phyloP scores from a whole-genome alignment of 495 filamentous ascomycete species.

The Corynascus novoguineensis region DNA sequence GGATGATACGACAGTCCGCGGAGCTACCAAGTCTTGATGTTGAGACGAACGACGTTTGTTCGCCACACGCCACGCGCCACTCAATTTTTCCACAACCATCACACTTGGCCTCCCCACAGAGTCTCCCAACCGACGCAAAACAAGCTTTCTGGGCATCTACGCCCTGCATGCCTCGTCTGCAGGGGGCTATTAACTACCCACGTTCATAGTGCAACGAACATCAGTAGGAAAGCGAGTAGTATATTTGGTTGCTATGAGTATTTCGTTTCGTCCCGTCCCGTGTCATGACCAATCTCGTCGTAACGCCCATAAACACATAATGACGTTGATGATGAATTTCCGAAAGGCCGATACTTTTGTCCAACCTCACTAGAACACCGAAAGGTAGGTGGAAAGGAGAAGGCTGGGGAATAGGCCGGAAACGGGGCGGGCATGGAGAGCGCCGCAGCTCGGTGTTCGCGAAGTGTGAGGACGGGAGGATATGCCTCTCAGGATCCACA shows the following conservation, averaged over 20 bases:
- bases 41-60: neutral
- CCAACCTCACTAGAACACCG: neutral
- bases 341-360: neutral
- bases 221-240: neutral
- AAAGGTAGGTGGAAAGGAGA: neutral
- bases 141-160: slow-evolving; percentile 3
- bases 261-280: neutral
- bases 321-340: neutral
- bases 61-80: neutral
- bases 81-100: neutral
- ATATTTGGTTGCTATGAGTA: neutral
- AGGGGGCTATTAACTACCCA: neutral
- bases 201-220: neutral
- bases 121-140: neutral
- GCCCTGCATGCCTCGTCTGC: slow-evolving; percentile 6
- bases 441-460: neutral
- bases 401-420: neutral
- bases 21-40: too few relatives aligned
- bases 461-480: neutral
- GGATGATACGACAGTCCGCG: too few relatives aligned
- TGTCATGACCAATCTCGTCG: neutral
- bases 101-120: too few relatives aligned
- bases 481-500: neutral
- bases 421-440: neutral
- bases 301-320: neutral